Evolutionary conservation across 352 stramenopile species (phyloP).

Genomic region (Phytophthora palmivora): DNA sequence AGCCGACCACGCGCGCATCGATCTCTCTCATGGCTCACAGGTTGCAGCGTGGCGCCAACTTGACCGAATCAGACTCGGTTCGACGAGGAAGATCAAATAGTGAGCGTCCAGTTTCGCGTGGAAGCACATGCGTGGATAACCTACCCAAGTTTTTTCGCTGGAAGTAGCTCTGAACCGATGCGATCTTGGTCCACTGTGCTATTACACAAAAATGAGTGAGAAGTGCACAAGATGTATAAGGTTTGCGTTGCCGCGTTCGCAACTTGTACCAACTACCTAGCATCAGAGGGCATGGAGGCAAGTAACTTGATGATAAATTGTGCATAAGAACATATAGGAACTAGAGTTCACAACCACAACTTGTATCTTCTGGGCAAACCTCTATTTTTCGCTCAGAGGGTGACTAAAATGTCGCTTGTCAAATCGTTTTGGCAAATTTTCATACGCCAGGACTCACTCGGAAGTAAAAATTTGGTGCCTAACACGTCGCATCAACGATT

Average conservation of each 20-base stretch:
- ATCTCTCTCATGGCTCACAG: slow-evolving; percentile 34
- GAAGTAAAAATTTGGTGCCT: not conserved
- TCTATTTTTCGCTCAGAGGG: slow-evolving; percentile 6
- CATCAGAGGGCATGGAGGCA: too few relatives aligned
- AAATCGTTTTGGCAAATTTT: slow-evolving; percentile 18
- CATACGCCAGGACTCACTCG: slow-evolving; percentile 10
- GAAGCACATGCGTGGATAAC: slow-evolving; percentile 4
- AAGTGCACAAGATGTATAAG: not conserved
- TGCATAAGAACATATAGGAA: slow-evolving; percentile 2
- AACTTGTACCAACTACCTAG: too few relatives aligned
- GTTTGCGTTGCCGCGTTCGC: too few relatives aligned
- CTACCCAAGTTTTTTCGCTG: slow-evolving; percentile 14
- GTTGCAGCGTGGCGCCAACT: not conserved
- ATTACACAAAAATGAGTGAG: not conserved
- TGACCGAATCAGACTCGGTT: slow-evolving; percentile 8
- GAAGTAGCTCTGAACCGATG: too few relatives aligned
- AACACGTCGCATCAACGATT: not conserved
- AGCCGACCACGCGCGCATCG: slow-evolving; percentile 52
- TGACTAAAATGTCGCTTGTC: slow-evolving; percentile 19
- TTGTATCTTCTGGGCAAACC: too few relatives aligned
- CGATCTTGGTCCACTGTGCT: not conserved
- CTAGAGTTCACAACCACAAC: too few relatives aligned
- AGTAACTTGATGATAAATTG: too few relatives aligned
- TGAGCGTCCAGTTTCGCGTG: slow-evolving; percentile 9
- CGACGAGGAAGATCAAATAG: slow-evolving; percentile 22